Evolutionary conservation across 2,329 filamentous ascomycete species (phyloP), one percentile per base, ranked within the genome.

Genomic region (Fusarium temperatum): DNA sequence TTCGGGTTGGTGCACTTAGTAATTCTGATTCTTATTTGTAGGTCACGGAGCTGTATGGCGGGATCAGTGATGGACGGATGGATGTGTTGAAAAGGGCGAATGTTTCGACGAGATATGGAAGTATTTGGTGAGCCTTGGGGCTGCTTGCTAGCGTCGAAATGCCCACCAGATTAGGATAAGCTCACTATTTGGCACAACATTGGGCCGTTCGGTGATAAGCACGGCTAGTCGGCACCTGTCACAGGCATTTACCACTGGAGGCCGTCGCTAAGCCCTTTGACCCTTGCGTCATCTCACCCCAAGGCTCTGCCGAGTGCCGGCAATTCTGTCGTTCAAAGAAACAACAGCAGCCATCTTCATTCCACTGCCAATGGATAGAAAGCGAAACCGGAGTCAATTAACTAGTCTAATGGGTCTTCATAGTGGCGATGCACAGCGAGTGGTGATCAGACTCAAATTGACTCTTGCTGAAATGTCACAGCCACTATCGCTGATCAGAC

Each of bases 21-120:
- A 0, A 7, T 1, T 30, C 10, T 10, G 2, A 4, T 4, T 0
- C 4, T 28, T 28, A 0, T 0, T 13, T 1, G 6, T 5, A 41
- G 22, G 8, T 4, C 4, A 3, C 8, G 15, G 22, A 2, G 12
- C 2, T 20, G 22, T 11, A 56, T 24, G 12, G 18, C 17, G 13
- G 20, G 6, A 1, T 55, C 24, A 6, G 28, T 32, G 22, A 24
- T 30, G 15, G 53, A 18, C 30, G 36, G 20, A 24, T 42, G 36
- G 8, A 24, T 32, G 26, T 30, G 39, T 24, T 42, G 26, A 44
- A 32, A 56, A 44, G 2, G 53, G 30, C 51, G 51, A 55, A 10
- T 55, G 35, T 55, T 55, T 55, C 51, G 51, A 55, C 51, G 35
- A 30, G 5, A 55, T 59, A 26, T 20, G 20, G 24, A 51, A 38